Conservation (phyloP, 2,329 filamentous ascomycete genomes). For the Pyrenophora graminea region DNA sequence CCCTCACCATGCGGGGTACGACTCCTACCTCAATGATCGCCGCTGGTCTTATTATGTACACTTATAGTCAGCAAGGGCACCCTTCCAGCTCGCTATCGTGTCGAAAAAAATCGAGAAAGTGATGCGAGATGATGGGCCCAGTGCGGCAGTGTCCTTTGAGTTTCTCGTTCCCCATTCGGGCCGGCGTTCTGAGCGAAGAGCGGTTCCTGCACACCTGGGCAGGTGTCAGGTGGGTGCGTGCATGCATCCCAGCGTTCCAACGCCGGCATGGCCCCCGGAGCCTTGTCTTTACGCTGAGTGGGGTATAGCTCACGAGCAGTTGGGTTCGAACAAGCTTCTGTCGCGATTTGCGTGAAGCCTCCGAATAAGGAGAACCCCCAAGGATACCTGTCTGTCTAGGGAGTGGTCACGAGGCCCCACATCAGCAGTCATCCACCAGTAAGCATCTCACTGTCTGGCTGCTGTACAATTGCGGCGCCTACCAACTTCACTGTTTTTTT, state of each 20-base stretch:
- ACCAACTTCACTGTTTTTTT: not conserved
- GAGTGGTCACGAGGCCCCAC: not conserved
- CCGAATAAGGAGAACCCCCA: not conserved
- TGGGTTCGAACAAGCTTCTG: not conserved
- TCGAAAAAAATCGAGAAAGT: not conserved
- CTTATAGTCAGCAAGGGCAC: too few species aligned
- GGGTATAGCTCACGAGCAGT: too few species aligned
- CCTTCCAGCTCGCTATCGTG: not conserved
- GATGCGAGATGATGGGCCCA: not conserved
- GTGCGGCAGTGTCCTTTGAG: too few species aligned
- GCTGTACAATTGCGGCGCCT: not conserved
- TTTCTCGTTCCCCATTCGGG: too few species aligned
- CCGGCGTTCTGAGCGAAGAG: too few species aligned
- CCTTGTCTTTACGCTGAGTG: too few species aligned
- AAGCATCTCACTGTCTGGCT: not conserved
- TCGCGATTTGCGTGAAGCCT: not conserved
- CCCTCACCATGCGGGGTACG: conserved; percentile 16
- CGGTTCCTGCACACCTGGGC: too few species aligned
- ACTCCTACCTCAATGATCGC: not conserved
- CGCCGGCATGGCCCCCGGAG: too few species aligned
- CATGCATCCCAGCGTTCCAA: too few species aligned
- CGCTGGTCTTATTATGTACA: not conserved
- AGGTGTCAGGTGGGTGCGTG: too few species aligned
- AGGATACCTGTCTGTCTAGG: not conserved
- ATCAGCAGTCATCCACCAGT: conserved; percentile 3